Base-by-base conservation (phyloP, 129 eudicot species). In the Sambucus nigra region DNA sequence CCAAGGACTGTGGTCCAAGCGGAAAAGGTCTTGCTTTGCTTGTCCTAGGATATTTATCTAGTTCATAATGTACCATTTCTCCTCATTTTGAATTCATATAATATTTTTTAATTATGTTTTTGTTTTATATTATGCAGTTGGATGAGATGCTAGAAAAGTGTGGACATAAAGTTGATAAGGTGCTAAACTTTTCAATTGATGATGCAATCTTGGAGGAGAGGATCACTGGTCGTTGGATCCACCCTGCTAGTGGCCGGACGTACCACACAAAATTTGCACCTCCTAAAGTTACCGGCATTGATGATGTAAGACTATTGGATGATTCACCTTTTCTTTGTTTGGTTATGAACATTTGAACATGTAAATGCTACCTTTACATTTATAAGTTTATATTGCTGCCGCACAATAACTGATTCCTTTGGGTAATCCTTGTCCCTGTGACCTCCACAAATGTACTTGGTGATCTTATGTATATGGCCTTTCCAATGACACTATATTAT, bases 221-320 rank as follows among this genome's bases (percentile, higher is more conserved):
- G 65, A 89, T 89, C 54, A 89, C 98, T 60, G 95, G 95, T 11
- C 95, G 97, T 25, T 76, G 88, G 95, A 81, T 89, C 54, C 97
- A 88, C 71, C 87, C 94, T 55, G 73, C 97, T 32, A 88, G 97
- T 65, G 97, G 97, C 57, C 77, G 97, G 19, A 68, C 80, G 20
- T 88, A 88, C 65, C 97, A 88, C 80, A 77, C 87, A 8, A 88
- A 80, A 61, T 88, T 88, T 66, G 92, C 94, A 32, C 97, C 94
- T 39, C 91, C 97, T 35, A 88, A 80, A 80, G 92, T 54, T 55
- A 76, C 97, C 42, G 84, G 82, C 12, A 35, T 69, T 29, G 97
- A 88, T 75, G 94, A 88, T 75, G 96, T 88, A 77, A 74, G 84
- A 48, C 21, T 16, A 7, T 42, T 5, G 22, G 5, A 55, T n/a